Conservation (phyloP, 1,284 basidiomycete genomes). For the Papiliotrema terrestris region DNA sequence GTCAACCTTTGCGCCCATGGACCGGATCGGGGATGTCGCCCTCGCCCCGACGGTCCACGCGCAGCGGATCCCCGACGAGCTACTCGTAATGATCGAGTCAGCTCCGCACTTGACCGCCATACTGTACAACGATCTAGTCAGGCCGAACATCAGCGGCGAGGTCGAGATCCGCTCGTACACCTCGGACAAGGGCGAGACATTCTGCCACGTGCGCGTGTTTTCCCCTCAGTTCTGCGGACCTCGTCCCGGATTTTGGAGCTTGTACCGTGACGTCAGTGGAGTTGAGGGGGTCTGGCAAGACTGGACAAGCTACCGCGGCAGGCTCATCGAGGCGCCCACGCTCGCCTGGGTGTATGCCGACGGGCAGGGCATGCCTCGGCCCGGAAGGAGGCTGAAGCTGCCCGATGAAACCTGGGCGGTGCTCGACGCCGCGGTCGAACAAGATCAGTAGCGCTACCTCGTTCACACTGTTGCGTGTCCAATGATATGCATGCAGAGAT, state of each 20-base stretch:
- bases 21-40: background rate
- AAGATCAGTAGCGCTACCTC: too few relatives aligned
- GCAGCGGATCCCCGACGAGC: background rate
- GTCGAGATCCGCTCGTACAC: background rate
- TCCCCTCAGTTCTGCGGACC: background rate
- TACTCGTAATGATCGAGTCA: background rate
- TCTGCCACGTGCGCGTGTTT: background rate
- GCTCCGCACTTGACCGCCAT: background rate
- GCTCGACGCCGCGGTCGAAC: background rate
- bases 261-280: background rate
- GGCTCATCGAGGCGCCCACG: background rate
- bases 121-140: background rate
- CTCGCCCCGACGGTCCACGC: background rate
- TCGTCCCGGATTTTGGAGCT: background rate
- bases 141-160: background rate
- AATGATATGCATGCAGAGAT: background rate
- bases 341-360: background rate
- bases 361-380: background rate
- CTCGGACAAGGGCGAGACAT: background rate
- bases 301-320: slow-evolving; percentile 2
- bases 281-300: background rate
- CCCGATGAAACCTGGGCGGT: background rate
- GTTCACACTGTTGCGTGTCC: too few relatives aligned
- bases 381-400: background rate
- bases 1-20: background rate